Evolutionary conservation across 1,284 basidiomycete genomes (phyloP).

Genomic region (Inonotus hispidus): DNA sequence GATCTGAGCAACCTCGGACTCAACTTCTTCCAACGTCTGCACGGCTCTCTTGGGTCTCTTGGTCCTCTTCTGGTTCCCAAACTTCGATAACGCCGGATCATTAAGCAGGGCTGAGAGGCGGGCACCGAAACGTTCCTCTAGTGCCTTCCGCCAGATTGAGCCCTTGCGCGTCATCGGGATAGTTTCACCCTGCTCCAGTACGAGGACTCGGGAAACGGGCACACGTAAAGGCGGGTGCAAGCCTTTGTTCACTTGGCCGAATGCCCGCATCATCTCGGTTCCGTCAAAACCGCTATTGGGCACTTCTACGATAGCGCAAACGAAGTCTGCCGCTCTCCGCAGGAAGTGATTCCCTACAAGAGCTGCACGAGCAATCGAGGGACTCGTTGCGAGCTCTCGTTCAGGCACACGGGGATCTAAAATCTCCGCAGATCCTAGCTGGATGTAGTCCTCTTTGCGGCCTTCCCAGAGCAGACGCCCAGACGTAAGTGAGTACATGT

Average conservation of each 20-base stretch:
- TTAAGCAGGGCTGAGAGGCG: slow-evolving; percentile 2
- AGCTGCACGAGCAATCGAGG: slow-evolving; percentile 26
- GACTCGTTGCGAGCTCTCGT: slow-evolving; percentile 24
- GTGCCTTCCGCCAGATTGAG: slow-evolving; percentile 30
- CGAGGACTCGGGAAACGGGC: slow-evolving; percentile 28
- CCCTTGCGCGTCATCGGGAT: slow-evolving; percentile 32
- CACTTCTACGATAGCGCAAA: slow-evolving; percentile 31
- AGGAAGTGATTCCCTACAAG: slow-evolving; percentile 32
- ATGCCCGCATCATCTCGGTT: slow-evolving; percentile 25
- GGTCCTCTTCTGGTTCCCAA: neutral
- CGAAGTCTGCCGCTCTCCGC: slow-evolving; percentile 26
- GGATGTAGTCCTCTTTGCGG: slow-evolving; percentile 32
- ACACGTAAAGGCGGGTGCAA: slow-evolving; percentile 33
- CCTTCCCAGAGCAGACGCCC: slow-evolving; percentile 29
- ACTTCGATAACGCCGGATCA: slow-evolving; percentile 7
- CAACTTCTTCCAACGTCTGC: slow-evolving; percentile 6
- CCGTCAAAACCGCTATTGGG: slow-evolving; percentile 10
- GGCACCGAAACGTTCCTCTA: slow-evolving; percentile 23
- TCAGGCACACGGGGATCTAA: slow-evolving; percentile 29
- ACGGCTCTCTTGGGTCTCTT: neutral
- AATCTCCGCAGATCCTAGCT: slow-evolving; percentile 32
- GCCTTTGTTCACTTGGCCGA: slow-evolving; percentile 28
- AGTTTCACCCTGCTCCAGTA: slow-evolving; percentile 26
- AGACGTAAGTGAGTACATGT: slow-evolving; percentile 27
- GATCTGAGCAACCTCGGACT: slow-evolving; percentile 4